Evolutionary conservation across 148 eudicot genomes (phyloP).

Genomic region (Amaranthus hypochondriacus): DNA sequence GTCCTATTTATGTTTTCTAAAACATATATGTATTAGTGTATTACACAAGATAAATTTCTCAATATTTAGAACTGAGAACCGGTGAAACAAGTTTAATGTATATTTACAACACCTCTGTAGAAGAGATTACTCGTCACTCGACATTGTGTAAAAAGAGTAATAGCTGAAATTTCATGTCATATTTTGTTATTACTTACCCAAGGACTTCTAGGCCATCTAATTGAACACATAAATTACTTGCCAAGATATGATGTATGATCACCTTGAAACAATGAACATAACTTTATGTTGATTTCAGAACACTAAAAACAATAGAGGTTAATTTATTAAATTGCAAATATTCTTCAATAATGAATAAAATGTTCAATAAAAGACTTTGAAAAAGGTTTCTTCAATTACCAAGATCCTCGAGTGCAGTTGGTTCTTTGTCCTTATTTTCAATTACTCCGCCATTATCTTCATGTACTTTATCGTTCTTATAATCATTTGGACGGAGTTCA

Average conservation of each 20-base stretch:
- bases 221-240: background rate
- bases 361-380: background rate
- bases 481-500: conserved; percentile 71
- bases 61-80: background rate
- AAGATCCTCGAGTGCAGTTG: conserved; percentile 83
- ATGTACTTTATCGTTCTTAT: conserved; percentile 42
- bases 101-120: background rate
- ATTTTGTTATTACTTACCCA: background rate
- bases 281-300: background rate
- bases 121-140: background rate
- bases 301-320: background rate
- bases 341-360: background rate
- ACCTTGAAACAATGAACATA: background rate
- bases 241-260: background rate
- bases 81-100: background rate
- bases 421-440: conserved; percentile 44
- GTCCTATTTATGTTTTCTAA: background rate
- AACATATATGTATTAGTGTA: too few species aligned
- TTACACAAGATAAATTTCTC: background rate
- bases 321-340: background rate
- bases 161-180: background rate
- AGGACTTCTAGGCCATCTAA: background rate
- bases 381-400: conserved; percentile 35
- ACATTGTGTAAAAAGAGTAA: background rate
- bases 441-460: conserved; percentile 32